phyloP scores from a whole-genome alignment of 805 yeast genomes.

The Brettanomyces naardenensis region DNA sequence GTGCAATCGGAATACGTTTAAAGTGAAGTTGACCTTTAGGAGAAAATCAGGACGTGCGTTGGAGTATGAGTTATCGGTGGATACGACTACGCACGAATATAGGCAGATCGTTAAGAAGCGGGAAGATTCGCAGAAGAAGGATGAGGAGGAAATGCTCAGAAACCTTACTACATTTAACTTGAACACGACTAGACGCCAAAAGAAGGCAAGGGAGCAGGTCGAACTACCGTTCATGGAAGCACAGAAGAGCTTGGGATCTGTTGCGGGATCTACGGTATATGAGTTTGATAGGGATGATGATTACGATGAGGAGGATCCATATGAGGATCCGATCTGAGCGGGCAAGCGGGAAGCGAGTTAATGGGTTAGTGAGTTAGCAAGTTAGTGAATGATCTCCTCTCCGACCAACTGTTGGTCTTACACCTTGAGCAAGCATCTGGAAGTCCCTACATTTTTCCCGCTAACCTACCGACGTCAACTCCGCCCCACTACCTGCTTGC shows the following conservation, averaged over 20 bases:
- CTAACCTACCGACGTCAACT: too few relatives aligned
- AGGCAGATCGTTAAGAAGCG: constrained; percentile 18
- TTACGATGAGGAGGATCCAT: constrained; percentile 94
- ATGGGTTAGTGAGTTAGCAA: too few relatives aligned
- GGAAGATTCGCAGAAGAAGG: constrained; percentile 10
- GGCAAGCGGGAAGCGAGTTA: too few relatives aligned
- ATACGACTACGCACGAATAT: constrained; percentile 36
- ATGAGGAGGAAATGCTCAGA: constrained; percentile 48
- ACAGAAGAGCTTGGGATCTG: constrained; percentile 54
- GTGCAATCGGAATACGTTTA: constrained; percentile 38
- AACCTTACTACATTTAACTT: constrained; percentile 85
- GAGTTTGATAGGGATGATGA: constrained; percentile 96
- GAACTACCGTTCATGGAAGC: constrained; percentile 90
- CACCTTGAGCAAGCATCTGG: too few relatives aligned
- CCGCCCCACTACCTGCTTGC: too few relatives aligned
- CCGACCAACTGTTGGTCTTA: too few relatives aligned
- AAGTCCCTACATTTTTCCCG: too few relatives aligned
- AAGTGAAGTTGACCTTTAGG: constrained; percentile 51
- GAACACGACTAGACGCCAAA: constrained; percentile 67
- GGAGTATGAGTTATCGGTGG: constrained; percentile 44
- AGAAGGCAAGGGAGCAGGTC: constrained; percentile 71
- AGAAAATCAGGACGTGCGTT: constrained; percentile 82
- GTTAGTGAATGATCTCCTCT: too few relatives aligned
- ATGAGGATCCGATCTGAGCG: constrained; percentile 4
- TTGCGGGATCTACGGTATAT: constrained; percentile 93